A percentile compares a stretch with the other conserved stretches of the same genome.
Conservation (phyloP, 345 rosid genomes). For the Bruguiera parviflora region DNA sequence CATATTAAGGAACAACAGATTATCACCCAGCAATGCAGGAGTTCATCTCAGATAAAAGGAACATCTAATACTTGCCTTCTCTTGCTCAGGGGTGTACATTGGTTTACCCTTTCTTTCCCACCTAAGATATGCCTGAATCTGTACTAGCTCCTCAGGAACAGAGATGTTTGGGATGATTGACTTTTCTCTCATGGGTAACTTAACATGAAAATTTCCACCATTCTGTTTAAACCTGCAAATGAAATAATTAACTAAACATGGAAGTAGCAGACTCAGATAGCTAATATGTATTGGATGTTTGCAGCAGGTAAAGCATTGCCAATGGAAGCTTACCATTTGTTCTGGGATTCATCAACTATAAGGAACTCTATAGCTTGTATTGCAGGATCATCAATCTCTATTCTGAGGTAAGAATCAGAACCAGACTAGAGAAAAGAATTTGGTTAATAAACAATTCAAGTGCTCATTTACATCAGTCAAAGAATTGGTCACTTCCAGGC, state of each 20-base stretch:
- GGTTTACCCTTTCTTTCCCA: conserved; percentile 99
- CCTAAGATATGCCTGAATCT: conserved; percentile 82
- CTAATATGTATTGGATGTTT: conserved; percentile 6
- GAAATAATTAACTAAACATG: conserved; percentile 4
- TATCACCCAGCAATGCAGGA: background rate
- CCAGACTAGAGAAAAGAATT: conserved; percentile 49
- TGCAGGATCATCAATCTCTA: conserved; percentile 77
- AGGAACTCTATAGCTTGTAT: conserved; percentile 90
- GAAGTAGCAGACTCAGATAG: background rate
- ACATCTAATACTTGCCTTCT: conserved; percentile 45
- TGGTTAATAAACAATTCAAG: conserved; percentile 6
- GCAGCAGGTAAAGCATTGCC: conserved; percentile 11
- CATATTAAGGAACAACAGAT: background rate
- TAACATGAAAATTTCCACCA: conserved; percentile 74
- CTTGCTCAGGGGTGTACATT: conserved; percentile 69
- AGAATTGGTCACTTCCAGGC: conserved; percentile 14
- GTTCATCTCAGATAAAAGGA: background rate
- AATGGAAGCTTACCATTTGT: conserved; percentile 63
- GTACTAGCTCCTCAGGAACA: conserved; percentile 95
- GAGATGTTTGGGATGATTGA: conserved; percentile 33
- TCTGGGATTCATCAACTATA: conserved; percentile 70
- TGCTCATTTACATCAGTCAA: conserved; percentile 16
- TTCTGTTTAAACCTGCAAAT: conserved; percentile 77
- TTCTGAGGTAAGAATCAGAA: conserved; percentile 50
- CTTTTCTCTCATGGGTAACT: conserved; percentile 53